Evolutionary conservation across 225 moss, liverwort and hornwort genomes (phyloP), one percentile per base, ranked within the genome.

Genomic region (Marchantia paleacea): DNA sequence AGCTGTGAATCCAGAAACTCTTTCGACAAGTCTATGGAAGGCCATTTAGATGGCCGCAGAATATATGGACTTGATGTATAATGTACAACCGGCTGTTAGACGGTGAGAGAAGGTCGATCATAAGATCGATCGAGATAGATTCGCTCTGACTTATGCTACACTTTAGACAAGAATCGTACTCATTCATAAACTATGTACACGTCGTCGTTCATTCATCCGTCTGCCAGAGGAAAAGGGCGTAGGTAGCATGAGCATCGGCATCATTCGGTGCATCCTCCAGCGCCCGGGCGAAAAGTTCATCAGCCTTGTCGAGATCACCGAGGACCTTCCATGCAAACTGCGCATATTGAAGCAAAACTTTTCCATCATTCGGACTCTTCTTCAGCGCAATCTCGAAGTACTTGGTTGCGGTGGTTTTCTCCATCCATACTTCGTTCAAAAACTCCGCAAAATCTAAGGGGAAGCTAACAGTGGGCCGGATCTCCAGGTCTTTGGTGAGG

Each of bases 191-290:
- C 31, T 57, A 76, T 62, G 39, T 78, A 49, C 64, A 57, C 13
- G 6, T 48, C 18, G 74, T 5, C n/a, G 22, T 10, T 73, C 71
- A 82, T 63, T 77, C 77, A 4, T 83, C 85, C 29, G 76, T 81
- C 80, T 89, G 86, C 91, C 91, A 89, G 12, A 89, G 62, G 61
- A 91, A 89, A 29, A 89, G 78, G 54, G 89, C 86, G 73, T 88
- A 88, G 73, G 75, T 81, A 4, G 91, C 87, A 28, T 84, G 83
- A 19, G 86, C 82, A 69, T 89, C 85, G 22, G 83, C 30, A 63
- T 89, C 82, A 12, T 80, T 50, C 6, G 80, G 82, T 10, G 85
- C 66, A 39, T 58, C 81, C 39, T 91, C 83, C 6, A 91, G 60
- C 0, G 91, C 89, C 67, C 74, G 83, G 28, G 71, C 66, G 52